A percentile compares a stretch with the other conserved stretches of the same genome.
These are phyloP conservation scores for Pyrenopolyporus hunteri DNA, from an alignment of 495 filamentous ascomycete species.

Conservation along the genomic window DNA sequence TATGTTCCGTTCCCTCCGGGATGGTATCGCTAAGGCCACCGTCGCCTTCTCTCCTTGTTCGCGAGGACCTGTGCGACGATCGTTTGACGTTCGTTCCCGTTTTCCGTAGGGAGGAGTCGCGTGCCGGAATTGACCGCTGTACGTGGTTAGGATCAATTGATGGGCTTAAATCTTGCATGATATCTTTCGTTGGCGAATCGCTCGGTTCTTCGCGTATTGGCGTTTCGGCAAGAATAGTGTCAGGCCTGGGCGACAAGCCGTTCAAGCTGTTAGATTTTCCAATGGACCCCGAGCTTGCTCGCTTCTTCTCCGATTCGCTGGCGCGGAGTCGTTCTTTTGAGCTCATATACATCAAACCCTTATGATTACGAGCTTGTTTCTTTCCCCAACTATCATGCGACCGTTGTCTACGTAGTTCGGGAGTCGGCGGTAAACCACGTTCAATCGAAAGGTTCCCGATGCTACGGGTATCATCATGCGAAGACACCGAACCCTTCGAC, in stretches of 20 bases:
- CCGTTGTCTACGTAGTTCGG: conserved; percentile 51
- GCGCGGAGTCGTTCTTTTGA: conserved; percentile 62
- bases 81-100: conserved; percentile 49
- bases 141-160: conserved; percentile 24
- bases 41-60: conserved; percentile 51
- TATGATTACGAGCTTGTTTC: conserved; percentile 56
- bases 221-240: conserved; percentile 58
- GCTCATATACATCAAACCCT: conserved; percentile 65
- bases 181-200: conserved; percentile 40
- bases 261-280: conserved; percentile 41
- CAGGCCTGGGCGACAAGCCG: conserved; percentile 45
- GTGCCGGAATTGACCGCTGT: conserved; percentile 63
- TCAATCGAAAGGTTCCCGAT: conserved; percentile 66
- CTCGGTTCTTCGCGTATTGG: conserved; percentile 58
- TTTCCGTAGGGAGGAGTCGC: conserved; percentile 73
- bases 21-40: conserved; percentile 42
- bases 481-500: conserved; percentile 57
- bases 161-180: conserved; percentile 22
- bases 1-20: conserved; percentile 31
- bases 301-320: conserved; percentile 59
- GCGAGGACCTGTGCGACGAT: conserved; percentile 46
- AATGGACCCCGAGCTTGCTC: conserved; percentile 47
- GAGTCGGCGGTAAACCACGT: conserved; percentile 50
- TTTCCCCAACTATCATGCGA: conserved; percentile 61
- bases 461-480: conserved; percentile 60